Evolutionary conservation across 495 filamentous ascomycete genomes (phyloP), one percentile per base, ranked within the genome.

Genomic region (Hypomontagnella monticulosa): DNA sequence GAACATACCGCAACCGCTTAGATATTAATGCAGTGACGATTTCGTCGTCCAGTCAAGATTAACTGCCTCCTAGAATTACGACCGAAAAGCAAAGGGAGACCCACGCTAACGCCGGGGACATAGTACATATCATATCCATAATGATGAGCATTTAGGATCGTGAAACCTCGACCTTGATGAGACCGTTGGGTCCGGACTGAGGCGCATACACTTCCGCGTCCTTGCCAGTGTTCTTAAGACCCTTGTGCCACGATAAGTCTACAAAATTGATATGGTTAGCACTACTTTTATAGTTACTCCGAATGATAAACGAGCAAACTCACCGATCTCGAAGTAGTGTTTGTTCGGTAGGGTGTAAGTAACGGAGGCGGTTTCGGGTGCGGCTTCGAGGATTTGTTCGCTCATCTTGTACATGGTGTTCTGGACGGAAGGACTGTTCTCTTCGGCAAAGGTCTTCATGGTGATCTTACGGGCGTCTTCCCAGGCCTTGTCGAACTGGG

Each of bases 401-500:
- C 85, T 86, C 95, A 99, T 99, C 83, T 96, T 94, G 79, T 96
- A 98, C 95, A 99, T 97, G 57, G 93, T 97, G 64, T 89, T 88
- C 83, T 99, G 95, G 14, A 99, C 95, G 71, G 91, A 94, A 44
- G 95, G 90, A 67, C 91, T 95, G 75, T 91, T 84, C 67, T 98
- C 94, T 69, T 87, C 86, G n/a, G 95, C 93, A 72, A 99, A 99
- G 0, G 88, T 92, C 83, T 91, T 91, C 70, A 97, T 81, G 16
- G 94, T 96, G 77, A 96, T 94, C 37, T 81, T 78, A 58, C 93
- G 84, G 18, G 92, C 93, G 44, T 81, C 79, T 51, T 88, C 79
- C 86, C 88, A 97, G 9, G 92, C 91, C 36, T 78, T 71, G 77
- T 97, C 88, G 76, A 97, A 99, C 61, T 83, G 80, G 38, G 83